A percentile compares a stretch with the other conserved stretches of the same genome.
Conservation (phyloP, 805 yeast genomes). For the Lachancea meyersii region DNA sequence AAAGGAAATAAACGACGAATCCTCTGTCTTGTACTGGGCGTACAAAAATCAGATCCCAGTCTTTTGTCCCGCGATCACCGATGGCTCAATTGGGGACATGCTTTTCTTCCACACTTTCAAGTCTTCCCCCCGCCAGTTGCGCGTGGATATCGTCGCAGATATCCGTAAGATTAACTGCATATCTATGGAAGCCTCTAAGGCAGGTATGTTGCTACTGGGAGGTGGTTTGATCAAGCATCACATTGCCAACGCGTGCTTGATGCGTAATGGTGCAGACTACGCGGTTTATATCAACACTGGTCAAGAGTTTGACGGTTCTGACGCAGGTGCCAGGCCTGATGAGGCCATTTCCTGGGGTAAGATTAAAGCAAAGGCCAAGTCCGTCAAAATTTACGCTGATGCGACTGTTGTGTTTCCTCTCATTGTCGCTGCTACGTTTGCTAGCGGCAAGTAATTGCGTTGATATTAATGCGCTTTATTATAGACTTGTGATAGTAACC, state of each 20-base stretch:
- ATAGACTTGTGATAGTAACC: conserved; percentile 1
- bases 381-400: conserved; percentile 91
- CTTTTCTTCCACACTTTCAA: conserved; percentile 96
- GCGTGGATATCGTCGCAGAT: conserved; percentile 90
- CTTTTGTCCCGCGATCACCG: conserved; percentile 96
- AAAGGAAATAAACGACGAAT: conserved; percentile 88
- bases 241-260: conserved; percentile 93
- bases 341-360: conserved; percentile 99
- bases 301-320: conserved; percentile 97
- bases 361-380: conserved; percentile 87
- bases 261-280: conserved; percentile 99
- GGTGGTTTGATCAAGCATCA: conserved; percentile 97
- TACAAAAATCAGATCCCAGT: conserved; percentile 94
- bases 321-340: conserved; percentile 98
- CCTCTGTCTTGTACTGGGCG: conserved; percentile 95
- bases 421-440: conserved; percentile 97
- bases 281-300: conserved; percentile 97
- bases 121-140: conserved; percentile 80
- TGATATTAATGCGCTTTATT: background rate
- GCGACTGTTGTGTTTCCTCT: conserved; percentile 93
- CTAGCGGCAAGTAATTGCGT: conserved; percentile 36
- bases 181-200: conserved; percentile 90
- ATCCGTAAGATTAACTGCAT: conserved; percentile 85
- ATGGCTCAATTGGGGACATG: conserved; percentile 99
- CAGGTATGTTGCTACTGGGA: conserved; percentile 95